These are phyloP conservation scores for Hypoxylon lenormandii DNA, from an alignment of 495 filamentous ascomycete species.

Conservation along the genomic window DNA sequence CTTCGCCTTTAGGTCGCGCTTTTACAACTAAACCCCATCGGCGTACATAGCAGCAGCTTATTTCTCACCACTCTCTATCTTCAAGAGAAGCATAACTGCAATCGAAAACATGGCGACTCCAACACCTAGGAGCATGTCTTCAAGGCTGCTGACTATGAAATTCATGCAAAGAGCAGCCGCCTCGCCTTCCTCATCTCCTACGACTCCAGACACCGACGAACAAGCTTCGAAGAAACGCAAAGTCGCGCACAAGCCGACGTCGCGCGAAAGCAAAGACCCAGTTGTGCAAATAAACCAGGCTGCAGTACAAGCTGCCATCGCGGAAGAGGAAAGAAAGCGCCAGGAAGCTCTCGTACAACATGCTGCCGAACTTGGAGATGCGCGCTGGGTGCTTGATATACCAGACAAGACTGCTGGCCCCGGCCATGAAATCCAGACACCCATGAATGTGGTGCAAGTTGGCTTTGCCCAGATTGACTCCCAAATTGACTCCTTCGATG, in stretches of 20 bases:
- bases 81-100: background rate
- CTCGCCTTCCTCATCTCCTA: slow-evolving; percentile 60
- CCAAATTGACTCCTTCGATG: slow-evolving; percentile 59
- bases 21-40: background rate
- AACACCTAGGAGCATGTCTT: slow-evolving; percentile 81
- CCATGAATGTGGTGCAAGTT: slow-evolving; percentile 61
- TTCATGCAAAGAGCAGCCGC: slow-evolving; percentile 96
- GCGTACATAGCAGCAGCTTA: background rate
- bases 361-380: slow-evolving; percentile 82
- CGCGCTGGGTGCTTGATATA: slow-evolving; percentile 81
- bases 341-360: slow-evolving; percentile 75
- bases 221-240: slow-evolving; percentile 68
- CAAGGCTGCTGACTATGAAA: slow-evolving; percentile 93
- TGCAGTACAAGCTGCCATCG: slow-evolving; percentile 74
- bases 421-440: slow-evolving; percentile 42
- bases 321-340: slow-evolving; percentile 79
- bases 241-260: slow-evolving; percentile 42
- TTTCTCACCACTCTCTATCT: background rate
- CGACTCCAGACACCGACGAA: slow-evolving; percentile 55
- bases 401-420: slow-evolving; percentile 31
- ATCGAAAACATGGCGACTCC: slow-evolving; percentile 53
- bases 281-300: slow-evolving; percentile 58
- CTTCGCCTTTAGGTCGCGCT: no score
- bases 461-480: slow-evolving; percentile 64
- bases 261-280: slow-evolving; percentile 39